phyloP scores from a whole-genome alignment of 768 basidiomycete species.

The Hypholoma sublateritium region DNA sequence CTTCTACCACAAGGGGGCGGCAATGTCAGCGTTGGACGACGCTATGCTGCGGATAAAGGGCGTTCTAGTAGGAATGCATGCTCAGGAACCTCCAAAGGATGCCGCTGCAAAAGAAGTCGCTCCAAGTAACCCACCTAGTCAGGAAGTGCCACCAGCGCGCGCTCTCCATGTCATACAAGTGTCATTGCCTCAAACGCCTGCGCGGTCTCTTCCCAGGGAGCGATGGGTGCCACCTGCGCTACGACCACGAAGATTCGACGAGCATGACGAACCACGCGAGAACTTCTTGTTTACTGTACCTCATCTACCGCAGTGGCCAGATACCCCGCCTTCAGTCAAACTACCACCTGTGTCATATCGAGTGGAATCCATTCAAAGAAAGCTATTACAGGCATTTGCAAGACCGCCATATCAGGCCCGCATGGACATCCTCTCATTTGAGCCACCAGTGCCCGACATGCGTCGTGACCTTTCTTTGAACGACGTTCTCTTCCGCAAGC shows the following conservation, averaged over 20 bases:
- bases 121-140: constrained; percentile 15
- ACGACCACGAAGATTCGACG: constrained; percentile 36
- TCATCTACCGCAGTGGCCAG: constrained; percentile 48
- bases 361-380: constrained; percentile 45
- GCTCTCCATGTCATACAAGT: constrained; percentile 17
- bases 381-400: constrained; percentile 46
- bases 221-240: constrained; percentile 62
- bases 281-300: constrained; percentile 44
- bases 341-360: constrained; percentile 45
- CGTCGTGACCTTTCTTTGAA: constrained; percentile 62
- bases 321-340: constrained; percentile 39
- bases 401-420: constrained; percentile 40
- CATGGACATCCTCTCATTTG: constrained; percentile 69
- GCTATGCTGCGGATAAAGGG: constrained; percentile 86
- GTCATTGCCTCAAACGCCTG: constrained; percentile 9
- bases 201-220: constrained; percentile 33
- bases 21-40: constrained; percentile 78
- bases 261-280: constrained; percentile 38
- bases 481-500: constrained; percentile 60
- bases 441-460: constrained; percentile 70
- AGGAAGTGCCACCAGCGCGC: constrained; percentile 22
- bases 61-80: constrained; percentile 69
- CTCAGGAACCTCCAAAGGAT: constrained; percentile 36
- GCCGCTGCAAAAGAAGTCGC: constrained; percentile 25
- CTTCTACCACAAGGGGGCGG: constrained; percentile 43